These are phyloP conservation scores for Lantana camara DNA, from an alignment of 257 asterid genomes.

Conservation along the genomic window DNA sequence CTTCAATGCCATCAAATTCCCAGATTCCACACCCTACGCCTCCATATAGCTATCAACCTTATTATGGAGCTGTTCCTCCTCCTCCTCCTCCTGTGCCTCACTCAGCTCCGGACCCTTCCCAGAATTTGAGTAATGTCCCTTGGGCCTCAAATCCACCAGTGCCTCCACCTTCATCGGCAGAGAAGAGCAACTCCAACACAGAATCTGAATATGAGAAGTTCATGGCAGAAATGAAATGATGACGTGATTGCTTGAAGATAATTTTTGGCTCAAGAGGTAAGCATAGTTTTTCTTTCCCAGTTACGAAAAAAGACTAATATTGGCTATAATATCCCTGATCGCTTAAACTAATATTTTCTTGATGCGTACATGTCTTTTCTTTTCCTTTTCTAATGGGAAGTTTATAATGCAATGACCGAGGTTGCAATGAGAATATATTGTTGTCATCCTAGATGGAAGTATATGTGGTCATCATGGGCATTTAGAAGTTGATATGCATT, in stretches of 20 bases:
- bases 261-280: conserved; percentile 40
- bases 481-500: not conserved
- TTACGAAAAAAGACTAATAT: too few relatives aligned
- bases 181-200: conserved; percentile 48
- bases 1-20: conserved; percentile 58
- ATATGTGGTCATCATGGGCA: not conserved
- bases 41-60: conserved; percentile 66
- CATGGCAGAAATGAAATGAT: conserved; percentile 90
- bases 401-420: conserved; percentile 12
- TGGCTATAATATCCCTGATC: conserved; percentile 16
- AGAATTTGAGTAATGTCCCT: conserved; percentile 63
- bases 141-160: conserved; percentile 77
- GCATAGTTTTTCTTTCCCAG: conserved; percentile 2
- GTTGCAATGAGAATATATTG: conserved; percentile 1
- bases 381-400: not conserved
- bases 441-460: not conserved
- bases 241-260: conserved; percentile 11
- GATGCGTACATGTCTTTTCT: not conserved
- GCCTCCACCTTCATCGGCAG: conserved; percentile 60
- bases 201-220: conserved; percentile 93
- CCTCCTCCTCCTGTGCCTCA: conserved; percentile 61
- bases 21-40: conserved; percentile 59
- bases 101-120: conserved; percentile 55
- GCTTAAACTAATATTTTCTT: not conserved
- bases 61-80: conserved; percentile 73